Evolutionary conservation across 345 rosid genomes (phyloP).

Genomic region (Clarkia xantiana): DNA sequence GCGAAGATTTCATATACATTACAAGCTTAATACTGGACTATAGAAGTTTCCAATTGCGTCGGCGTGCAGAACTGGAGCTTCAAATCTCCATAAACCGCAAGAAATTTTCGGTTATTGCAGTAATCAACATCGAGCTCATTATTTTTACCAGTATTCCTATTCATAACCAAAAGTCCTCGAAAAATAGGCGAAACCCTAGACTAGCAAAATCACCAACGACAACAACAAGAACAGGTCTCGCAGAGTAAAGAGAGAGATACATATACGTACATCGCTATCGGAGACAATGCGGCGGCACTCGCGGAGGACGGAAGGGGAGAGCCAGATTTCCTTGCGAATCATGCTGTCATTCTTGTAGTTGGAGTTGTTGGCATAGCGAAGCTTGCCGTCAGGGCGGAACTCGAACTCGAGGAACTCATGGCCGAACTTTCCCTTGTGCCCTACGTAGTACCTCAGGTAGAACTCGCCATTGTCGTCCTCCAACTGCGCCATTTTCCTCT

Average conservation of each 20-base stretch:
- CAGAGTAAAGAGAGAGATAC: constrained; percentile 1
- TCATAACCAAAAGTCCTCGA: too few relatives aligned
- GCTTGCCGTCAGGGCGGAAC: constrained; percentile 92
- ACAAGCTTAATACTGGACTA: too few relatives aligned
- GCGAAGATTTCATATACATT: too few relatives aligned
- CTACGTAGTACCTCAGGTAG: constrained; percentile 88
- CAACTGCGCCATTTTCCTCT: constrained; percentile 7
- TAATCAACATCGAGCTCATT: too few relatives aligned
- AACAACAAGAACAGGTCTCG: not conserved
- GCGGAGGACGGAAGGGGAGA: constrained; percentile 79
- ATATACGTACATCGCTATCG: constrained; percentile 63
- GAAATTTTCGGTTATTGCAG: too few relatives aligned
- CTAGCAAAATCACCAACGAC: not conserved
- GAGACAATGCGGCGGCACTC: constrained; percentile 97
- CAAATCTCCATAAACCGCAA: too few relatives aligned
- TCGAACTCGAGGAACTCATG: constrained; percentile 99
- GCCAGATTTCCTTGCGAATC: constrained; percentile 95
- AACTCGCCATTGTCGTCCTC: constrained; percentile 65
- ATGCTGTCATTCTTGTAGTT: constrained; percentile 99
- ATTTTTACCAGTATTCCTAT: too few relatives aligned
- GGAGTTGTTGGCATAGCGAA: constrained; percentile 95
- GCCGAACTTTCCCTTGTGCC: constrained; percentile 97
- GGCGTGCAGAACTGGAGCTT: too few relatives aligned
- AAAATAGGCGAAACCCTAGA: not conserved
- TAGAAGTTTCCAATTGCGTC: too few relatives aligned